Conservation (phyloP, 202 grass and related monocot species). For the Panicum virgatum region DNA sequence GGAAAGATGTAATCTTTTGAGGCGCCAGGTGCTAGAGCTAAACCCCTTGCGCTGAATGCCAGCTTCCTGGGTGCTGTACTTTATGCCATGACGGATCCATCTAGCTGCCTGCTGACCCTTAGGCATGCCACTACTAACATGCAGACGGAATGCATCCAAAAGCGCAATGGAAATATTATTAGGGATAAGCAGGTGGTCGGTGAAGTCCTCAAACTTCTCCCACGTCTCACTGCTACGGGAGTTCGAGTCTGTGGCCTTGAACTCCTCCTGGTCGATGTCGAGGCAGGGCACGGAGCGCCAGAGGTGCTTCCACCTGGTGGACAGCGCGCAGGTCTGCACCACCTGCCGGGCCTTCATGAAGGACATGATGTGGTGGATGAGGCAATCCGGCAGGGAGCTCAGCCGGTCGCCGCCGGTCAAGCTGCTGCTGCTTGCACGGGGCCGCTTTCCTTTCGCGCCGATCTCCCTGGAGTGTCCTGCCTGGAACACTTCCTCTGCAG, state of each 20-base stretch:
- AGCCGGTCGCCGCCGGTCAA: background rate
- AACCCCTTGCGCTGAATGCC: background rate
- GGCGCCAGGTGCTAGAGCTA: background rate
- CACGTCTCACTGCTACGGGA: accelerated
- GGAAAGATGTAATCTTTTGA: background rate
- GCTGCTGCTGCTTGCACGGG: background rate
- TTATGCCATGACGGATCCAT: conserved; percentile 3
- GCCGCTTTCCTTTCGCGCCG: background rate
- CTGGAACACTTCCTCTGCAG: background rate
- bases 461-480: background rate
- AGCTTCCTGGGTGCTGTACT: background rate
- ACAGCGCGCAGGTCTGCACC: conserved; percentile 11
- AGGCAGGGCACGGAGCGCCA: conserved; percentile 13
- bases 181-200: conserved; percentile 20
- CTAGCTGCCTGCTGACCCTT: background rate
- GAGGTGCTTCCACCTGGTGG: conserved; percentile 15
- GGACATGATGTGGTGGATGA: conserved; percentile 27
- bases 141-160: conserved; percentile 16
- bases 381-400: conserved; percentile 21
- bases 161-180: background rate
- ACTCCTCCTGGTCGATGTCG: background rate
- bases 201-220: conserved; percentile 2
- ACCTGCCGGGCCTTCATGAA: conserved; percentile 22
- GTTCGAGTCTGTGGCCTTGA: background rate
- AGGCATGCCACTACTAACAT: too few species aligned